Conservation (phyloP, 2,329 filamentous ascomycete genomes). For the Colletotrichum lindemuthianum region DNA sequence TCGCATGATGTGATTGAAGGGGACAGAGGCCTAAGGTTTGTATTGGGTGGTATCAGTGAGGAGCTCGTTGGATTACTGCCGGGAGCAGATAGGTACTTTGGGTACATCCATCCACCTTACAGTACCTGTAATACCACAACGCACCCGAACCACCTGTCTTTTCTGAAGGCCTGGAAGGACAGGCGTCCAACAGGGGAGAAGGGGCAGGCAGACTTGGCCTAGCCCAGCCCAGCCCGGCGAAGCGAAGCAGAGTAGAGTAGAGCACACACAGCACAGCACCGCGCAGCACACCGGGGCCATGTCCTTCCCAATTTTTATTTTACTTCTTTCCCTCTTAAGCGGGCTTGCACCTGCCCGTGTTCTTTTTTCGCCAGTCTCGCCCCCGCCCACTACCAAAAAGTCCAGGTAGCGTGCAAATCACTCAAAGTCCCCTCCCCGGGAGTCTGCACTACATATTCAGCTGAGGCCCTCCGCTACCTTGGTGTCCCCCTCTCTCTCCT, state of each 20-base stretch:
- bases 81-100: not conserved
- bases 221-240: no score
- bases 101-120: not conserved
- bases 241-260: no score
- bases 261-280: no score
- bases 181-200: no score
- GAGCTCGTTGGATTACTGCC: not conserved
- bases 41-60: conserved; percentile 5
- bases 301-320: conserved; percentile 17
- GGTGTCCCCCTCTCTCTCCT: conserved; percentile 39
- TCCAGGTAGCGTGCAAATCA: conserved; percentile 19
- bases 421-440: conserved; percentile 33
- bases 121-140: no score
- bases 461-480: conserved; percentile 37
- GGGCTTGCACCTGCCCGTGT: conserved; percentile 45
- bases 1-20: conserved; percentile 34
- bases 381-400: conserved; percentile 36
- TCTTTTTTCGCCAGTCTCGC: conserved; percentile 39
- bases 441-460: conserved; percentile 35
- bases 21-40: conserved; percentile 15
- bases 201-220: no score
- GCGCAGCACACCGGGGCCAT: not conserved
- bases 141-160: not conserved
- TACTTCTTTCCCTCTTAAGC: not conserved
- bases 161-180: conserved; percentile 14